Conservation (phyloP, 2,329 filamentous ascomycete species). For the Xylaria sp. region DNA sequence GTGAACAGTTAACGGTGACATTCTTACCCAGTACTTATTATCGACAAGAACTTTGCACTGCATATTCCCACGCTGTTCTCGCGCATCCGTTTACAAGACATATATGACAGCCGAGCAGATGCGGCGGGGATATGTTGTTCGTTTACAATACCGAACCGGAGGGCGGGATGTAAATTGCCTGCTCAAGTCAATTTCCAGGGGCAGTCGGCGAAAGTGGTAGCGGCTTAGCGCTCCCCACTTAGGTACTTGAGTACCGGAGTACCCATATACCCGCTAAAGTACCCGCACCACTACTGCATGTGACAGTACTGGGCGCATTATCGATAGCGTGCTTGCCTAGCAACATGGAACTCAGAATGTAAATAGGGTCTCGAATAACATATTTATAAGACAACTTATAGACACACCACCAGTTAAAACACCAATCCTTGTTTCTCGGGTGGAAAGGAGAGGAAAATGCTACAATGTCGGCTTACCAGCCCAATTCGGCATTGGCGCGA, state of each 20-base stretch:
- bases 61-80: no score
- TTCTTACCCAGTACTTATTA: no score
- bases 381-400: conserved; percentile 4
- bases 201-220: not conserved
- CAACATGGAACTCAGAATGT: conserved; percentile 27
- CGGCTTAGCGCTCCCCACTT: not conserved
- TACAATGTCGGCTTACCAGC: conserved; percentile 49
- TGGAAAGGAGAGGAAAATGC: conserved; percentile 40
- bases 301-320: conserved; percentile 8
- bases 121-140: conserved; percentile 5
- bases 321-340: conserved; percentile 29
- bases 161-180: not conserved
- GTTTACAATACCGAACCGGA: not conserved
- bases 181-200: not conserved
- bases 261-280: not conserved
- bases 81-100: no score
- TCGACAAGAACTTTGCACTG: no score
- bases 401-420: not conserved
- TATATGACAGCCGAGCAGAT: not conserved
- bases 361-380: conserved; percentile 26
- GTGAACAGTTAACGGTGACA: no score
- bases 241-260: not conserved
- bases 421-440: not conserved
- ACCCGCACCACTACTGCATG: not conserved
- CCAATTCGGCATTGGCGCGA: conserved; percentile 49